These are phyloP conservation scores for Pichia rugopelliculosa DNA, from an alignment of 805 yeast species.

Conservation along the genomic window DNA sequence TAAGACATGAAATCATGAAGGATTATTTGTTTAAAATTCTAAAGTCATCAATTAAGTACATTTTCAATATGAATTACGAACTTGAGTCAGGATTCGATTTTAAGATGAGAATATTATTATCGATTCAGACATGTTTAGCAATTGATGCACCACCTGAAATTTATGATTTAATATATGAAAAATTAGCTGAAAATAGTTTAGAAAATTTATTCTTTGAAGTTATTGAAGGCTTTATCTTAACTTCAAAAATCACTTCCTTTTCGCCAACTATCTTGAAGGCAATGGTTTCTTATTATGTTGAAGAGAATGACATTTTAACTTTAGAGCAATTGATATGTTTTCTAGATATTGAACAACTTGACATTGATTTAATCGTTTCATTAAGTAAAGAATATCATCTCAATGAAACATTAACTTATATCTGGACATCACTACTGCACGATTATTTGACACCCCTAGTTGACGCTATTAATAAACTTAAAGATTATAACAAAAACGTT, in stretches of 20 bases:
- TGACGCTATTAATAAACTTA: constrained; percentile 42
- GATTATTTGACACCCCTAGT: constrained; percentile 69
- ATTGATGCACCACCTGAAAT: constrained; percentile 28
- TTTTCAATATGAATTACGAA: constrained; percentile 27
- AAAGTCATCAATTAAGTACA: constrained; percentile 40
- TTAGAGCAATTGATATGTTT: constrained; percentile 66
- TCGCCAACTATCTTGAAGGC: constrained; percentile 60
- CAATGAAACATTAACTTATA: constrained; percentile 55
- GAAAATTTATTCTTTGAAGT: constrained; percentile 40
- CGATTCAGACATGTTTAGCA: constrained; percentile 36
- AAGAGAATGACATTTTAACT: constrained; percentile 33
- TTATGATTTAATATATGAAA: constrained; percentile 40
- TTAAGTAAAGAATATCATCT: constrained; percentile 52
- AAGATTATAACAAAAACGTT: constrained; percentile 10
- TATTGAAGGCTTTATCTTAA: constrained; percentile 45
- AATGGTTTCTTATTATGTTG: constrained; percentile 47
- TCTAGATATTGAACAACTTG: constrained; percentile 60
- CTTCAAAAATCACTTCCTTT: constrained; percentile 37
- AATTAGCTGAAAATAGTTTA: constrained; percentile 29
- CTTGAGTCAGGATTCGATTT: constrained; percentile 2
- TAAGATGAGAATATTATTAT: constrained; percentile 20
- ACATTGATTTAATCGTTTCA: constrained; percentile 66
- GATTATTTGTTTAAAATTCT: constrained; percentile 53
- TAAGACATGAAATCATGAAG: constrained; percentile 42
- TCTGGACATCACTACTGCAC: constrained; percentile 61